Evolutionary conservation across 495 filamentous ascomycete genomes (phyloP).

Genomic region (Penicillium atrosanguineum): DNA sequence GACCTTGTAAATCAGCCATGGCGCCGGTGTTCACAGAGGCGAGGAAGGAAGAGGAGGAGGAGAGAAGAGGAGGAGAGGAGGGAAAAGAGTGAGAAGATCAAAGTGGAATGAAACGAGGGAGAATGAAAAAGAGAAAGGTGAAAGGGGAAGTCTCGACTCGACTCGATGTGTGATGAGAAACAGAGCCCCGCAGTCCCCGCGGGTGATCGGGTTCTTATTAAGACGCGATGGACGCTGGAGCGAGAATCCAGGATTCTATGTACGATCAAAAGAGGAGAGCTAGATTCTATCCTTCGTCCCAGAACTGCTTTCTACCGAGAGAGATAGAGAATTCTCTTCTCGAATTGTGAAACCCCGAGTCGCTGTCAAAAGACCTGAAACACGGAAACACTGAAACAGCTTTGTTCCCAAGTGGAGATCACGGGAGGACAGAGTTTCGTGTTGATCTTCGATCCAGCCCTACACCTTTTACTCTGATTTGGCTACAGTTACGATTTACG

Average conservation of each 20-base stretch:
- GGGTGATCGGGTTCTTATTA: slow-evolving; percentile 19
- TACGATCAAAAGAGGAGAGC: too few species aligned
- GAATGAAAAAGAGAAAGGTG: slow-evolving; percentile 13
- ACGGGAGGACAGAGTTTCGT: not conserved
- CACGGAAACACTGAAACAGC: not conserved
- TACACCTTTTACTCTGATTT: not conserved
- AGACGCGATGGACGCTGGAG: not conserved
- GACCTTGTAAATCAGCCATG: slow-evolving; percentile 79
- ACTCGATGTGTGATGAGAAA: slow-evolving; percentile 15
- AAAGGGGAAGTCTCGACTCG: slow-evolving; percentile 8
- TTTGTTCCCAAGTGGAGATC: not conserved
- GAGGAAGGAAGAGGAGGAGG: slow-evolving; percentile 2
- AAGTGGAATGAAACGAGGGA: slow-evolving; percentile 9
- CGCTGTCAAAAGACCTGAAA: not conserved
- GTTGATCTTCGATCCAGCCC: slow-evolving; percentile 10
- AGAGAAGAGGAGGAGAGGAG: slow-evolving; percentile 4
- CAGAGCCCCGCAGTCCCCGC: slow-evolving; percentile 30
- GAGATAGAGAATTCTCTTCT: too few species aligned
- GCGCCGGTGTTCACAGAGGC: slow-evolving; percentile 9
- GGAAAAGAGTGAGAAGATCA: slow-evolving; percentile 1
- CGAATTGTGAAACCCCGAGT: not conserved
- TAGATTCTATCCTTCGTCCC: too few species aligned
- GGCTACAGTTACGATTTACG: too few species aligned
- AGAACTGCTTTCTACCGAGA: too few species aligned
- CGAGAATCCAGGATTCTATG: too few species aligned